Evolutionary conservation across 192 early-diverging fungal species (phyloP).

Genomic region (Mortierella hygrophila): DNA sequence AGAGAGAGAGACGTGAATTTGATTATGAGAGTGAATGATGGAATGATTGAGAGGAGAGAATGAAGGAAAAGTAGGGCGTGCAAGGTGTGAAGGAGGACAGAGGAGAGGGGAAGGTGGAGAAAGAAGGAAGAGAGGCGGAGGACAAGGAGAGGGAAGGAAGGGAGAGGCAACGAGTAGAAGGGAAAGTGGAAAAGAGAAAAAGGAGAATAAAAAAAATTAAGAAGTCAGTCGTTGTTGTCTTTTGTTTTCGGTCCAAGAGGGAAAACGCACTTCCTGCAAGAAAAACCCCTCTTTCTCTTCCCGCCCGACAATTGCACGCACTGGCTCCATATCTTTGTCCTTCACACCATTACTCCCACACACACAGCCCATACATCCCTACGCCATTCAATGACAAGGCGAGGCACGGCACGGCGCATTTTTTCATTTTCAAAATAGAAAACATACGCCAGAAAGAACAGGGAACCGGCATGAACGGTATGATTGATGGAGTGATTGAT

Average conservation of each 20-base stretch:
- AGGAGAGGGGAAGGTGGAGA: neutral
- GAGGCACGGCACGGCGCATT: too few species aligned
- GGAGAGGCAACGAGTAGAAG: neutral
- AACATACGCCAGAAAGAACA: too few species aligned
- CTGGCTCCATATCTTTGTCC: too few species aligned
- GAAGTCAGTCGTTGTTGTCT: neutral
- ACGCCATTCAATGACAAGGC: too few species aligned
- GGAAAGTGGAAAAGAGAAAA: neutral
- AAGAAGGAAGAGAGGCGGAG: neutral
- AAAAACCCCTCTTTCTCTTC: too few species aligned
- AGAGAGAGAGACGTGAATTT: constrained; percentile 5
- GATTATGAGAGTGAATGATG: neutral
- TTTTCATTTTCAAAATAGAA: too few species aligned
- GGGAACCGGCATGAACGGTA: too few species aligned
- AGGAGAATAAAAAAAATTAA: neutral
- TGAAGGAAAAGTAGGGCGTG: neutral
- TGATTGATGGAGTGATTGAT: neutral
- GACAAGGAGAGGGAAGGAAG: neutral
- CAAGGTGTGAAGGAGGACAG: neutral
- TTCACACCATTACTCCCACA: too few species aligned
- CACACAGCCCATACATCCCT: too few species aligned
- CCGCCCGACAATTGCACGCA: too few species aligned
- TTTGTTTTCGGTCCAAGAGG: neutral
- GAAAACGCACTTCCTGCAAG: neutral
- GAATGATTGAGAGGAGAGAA: neutral